These are phyloP conservation scores for Auricularia heimuer DNA, from an alignment of 768 basidiomycete species.

Conservation along the genomic window DNA sequence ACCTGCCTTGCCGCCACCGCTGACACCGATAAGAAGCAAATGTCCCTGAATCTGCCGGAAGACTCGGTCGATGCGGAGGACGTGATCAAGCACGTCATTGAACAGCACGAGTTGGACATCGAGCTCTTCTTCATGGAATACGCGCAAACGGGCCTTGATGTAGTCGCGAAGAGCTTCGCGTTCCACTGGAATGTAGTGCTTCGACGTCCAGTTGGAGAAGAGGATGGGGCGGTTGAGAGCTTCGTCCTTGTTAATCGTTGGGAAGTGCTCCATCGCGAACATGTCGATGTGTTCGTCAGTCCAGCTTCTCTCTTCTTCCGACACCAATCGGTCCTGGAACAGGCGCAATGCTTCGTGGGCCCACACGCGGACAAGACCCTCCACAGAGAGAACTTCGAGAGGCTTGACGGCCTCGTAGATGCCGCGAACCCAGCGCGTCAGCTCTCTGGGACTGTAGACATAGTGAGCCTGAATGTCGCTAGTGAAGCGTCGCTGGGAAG, in stretches of 20 bases:
- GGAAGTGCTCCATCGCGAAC: slow-evolving; percentile 83
- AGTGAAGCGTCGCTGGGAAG: slow-evolving; percentile 90
- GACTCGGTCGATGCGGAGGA: slow-evolving; percentile 93
- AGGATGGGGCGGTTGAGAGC: slow-evolving; percentile 84
- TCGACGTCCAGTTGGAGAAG: slow-evolving; percentile 99
- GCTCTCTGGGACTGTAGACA: slow-evolving; percentile 96
- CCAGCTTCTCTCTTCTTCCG: slow-evolving; percentile 88
- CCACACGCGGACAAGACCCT: slow-evolving; percentile 95
- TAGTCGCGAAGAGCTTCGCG: slow-evolving; percentile 90
- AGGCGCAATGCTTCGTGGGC: slow-evolving; percentile 94
- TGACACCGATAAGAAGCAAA: slow-evolving; percentile 91
- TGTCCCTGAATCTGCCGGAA: slow-evolving; percentile 99
- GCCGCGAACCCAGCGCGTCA: slow-evolving; percentile 95
- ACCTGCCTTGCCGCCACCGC: slow-evolving; percentile 92
- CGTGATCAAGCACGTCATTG: slow-evolving; percentile 97
- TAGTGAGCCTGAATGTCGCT: slow-evolving; percentile 98
- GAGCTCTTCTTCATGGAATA: slow-evolving; percentile 99
- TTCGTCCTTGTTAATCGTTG: slow-evolving; percentile 79
- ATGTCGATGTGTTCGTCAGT: slow-evolving; percentile 87
- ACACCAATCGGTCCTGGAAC: slow-evolving; percentile 94
- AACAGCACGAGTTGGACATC: slow-evolving; percentile 97
- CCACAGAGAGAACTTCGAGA: slow-evolving; percentile 83
- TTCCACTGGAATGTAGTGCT: slow-evolving; percentile 91
- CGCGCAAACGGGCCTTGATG: slow-evolving; percentile 88
- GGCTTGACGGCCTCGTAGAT: slow-evolving; percentile 96